Evolutionary conservation across 139 green algal species (phyloP).

Genomic region (Micractinium sp.): DNA sequence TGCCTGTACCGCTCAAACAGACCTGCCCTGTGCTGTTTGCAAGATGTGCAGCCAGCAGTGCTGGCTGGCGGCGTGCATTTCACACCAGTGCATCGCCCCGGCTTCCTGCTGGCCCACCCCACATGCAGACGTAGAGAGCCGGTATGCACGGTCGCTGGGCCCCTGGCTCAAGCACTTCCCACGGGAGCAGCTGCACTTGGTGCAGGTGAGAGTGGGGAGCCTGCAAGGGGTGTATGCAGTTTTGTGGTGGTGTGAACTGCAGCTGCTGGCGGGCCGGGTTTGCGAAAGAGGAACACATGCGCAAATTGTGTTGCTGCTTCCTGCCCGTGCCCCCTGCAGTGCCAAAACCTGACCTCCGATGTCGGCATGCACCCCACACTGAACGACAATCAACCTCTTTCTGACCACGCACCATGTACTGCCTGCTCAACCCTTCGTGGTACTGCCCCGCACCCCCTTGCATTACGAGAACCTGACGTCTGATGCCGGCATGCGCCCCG

Average conservation of each 20-base stretch:
- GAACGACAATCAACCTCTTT: not conserved
- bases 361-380: not conserved
- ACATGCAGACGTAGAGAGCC: not conserved
- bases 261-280: not conserved
- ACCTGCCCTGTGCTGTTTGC: too few relatives aligned
- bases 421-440: not conserved
- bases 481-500: not conserved
- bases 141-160: not conserved
- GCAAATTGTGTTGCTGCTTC: too few relatives aligned
- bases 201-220: slow-evolving; percentile 17
- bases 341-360: not conserved
- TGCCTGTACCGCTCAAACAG: too few relatives aligned
- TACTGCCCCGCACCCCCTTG: not conserved
- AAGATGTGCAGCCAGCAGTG: too few relatives aligned
- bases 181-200: slow-evolving; percentile 12
- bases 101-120: not conserved
- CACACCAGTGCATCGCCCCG: not conserved
- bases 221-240: too few relatives aligned
- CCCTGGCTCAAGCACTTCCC: slow-evolving; percentile 20
- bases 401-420: not conserved
- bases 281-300: too few relatives aligned
- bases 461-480: slow-evolving; percentile 20
- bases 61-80: too few relatives aligned
- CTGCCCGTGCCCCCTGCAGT: too few relatives aligned
- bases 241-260: too few relatives aligned